phyloP scores from a whole-genome alignment of 2,329 filamentous ascomycete genomes.

The Rhinocladiella similis region DNA sequence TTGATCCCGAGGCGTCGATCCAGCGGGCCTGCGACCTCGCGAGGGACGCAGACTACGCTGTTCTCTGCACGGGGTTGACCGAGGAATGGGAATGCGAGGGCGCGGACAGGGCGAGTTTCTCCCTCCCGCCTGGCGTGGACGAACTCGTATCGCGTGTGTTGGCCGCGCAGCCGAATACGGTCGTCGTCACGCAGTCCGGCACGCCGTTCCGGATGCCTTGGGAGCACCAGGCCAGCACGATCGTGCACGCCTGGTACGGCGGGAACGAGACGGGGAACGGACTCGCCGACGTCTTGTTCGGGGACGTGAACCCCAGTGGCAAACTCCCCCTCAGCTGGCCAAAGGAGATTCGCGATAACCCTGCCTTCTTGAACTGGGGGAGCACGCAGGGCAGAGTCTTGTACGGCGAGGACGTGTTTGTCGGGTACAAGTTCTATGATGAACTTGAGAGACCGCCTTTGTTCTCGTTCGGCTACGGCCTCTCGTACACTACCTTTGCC shows the following conservation, averaged over 20 bases:
- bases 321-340: conserved; percentile 76
- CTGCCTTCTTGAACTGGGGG: conserved; percentile 71
- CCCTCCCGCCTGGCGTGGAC: conserved; percentile 52
- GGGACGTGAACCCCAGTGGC: conserved; percentile 69
- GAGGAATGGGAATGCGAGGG: conserved; percentile 80
- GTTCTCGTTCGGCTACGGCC: conserved; percentile 76
- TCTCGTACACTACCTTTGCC: conserved; percentile 72
- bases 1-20: conserved; percentile 58
- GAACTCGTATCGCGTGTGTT: conserved; percentile 63
- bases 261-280: conserved; percentile 80
- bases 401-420: conserved; percentile 77
- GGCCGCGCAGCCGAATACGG: conserved; percentile 64
- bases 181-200: conserved; percentile 74
- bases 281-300: conserved; percentile 74
- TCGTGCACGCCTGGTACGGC: conserved; percentile 79
- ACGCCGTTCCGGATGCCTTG: conserved; percentile 61
- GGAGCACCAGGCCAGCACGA: conserved; percentile 47
- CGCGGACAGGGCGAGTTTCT: conserved; percentile 57
- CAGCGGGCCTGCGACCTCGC: conserved; percentile 35
- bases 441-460: conserved; percentile 61
- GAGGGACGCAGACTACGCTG: background rate
- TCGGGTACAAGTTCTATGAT: conserved; percentile 80
- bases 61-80: conserved; percentile 71
- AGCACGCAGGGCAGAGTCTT: conserved; percentile 69
- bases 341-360: conserved; percentile 64